phyloP scores from a whole-genome alignment of 192 early-diverging fungal genomes.

The Diversispora epigaea region DNA sequence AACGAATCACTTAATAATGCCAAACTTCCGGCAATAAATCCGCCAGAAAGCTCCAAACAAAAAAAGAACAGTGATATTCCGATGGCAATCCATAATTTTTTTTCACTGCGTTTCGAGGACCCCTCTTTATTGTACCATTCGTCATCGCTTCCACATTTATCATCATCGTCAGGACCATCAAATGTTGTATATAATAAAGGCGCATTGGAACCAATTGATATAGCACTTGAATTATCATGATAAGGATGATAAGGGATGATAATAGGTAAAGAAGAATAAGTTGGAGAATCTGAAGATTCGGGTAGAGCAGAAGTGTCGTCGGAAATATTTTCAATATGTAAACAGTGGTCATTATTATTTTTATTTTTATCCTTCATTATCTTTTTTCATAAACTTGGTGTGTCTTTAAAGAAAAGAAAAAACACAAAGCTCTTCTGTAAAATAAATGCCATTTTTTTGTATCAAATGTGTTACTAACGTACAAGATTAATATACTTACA shows the following conservation, averaged over 20 bases:
- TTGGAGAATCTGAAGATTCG: no score
- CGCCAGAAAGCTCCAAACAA: slow-evolving; percentile 61
- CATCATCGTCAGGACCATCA: slow-evolving; percentile 4
- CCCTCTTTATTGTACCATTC: neutral
- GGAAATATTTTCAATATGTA: no score
- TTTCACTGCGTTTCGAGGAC: neutral
- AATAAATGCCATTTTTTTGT: no score
- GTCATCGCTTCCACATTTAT: slow-evolving; percentile 1
- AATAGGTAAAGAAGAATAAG: no score
- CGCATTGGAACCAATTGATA: neutral
- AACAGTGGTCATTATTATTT: no score
- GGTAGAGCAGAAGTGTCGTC: no score
- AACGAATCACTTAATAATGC: slow-evolving; percentile 78
- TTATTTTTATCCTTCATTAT: no score
- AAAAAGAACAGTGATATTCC: slow-evolving; percentile 63
- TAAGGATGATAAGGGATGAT: neutral
- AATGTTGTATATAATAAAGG: slow-evolving; percentile 23
- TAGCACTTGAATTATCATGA: slow-evolving; percentile 13
- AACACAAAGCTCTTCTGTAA: no score
- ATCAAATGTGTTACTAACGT: no score
- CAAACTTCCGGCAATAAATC: slow-evolving; percentile 60
- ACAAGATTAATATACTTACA: no score
- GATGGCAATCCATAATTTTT: slow-evolving; percentile 48
- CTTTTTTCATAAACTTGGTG: no score
- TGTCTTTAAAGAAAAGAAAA: no score